Evolutionary conservation across 176 grass and related monocot species (phyloP).

Genomic region (Olyra latifolia): DNA sequence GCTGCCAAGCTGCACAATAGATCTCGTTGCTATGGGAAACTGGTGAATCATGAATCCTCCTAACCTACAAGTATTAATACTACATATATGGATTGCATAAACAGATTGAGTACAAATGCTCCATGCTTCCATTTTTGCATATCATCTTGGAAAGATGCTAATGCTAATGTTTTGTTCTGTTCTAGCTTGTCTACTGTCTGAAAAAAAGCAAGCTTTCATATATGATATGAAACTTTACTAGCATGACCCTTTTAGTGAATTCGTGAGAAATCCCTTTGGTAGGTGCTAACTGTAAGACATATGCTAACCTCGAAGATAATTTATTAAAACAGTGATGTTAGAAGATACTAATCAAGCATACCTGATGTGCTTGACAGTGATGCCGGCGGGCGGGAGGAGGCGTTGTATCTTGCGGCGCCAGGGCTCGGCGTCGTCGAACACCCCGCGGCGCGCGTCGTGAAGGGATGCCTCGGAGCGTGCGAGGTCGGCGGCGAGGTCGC

Average conservation of each 20-base stretch:
- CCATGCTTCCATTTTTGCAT: not conserved
- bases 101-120: not conserved
- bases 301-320: no score
- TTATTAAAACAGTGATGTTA: no score
- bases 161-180: no score
- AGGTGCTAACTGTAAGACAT: no score
- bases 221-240: no score
- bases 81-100: no score
- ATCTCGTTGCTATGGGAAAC: not conserved
- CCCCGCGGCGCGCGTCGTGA: conserved; percentile 31
- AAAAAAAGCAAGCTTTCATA: no score
- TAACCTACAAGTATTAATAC: not conserved
- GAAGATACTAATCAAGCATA: not conserved
- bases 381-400: conserved; percentile 56
- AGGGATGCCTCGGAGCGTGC: conserved; percentile 41
- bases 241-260: no score
- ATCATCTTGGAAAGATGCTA: not conserved
- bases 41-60: not conserved
- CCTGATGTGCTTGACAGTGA: conserved; percentile 68
- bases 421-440: conserved; percentile 38
- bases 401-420: conserved; percentile 67
- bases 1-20: no score
- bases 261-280: no score
- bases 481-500: conserved; percentile 46
- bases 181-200: no score